Conservation (phyloP, 1,284 basidiomycete genomes). For the Marasmius sp. region DNA sequence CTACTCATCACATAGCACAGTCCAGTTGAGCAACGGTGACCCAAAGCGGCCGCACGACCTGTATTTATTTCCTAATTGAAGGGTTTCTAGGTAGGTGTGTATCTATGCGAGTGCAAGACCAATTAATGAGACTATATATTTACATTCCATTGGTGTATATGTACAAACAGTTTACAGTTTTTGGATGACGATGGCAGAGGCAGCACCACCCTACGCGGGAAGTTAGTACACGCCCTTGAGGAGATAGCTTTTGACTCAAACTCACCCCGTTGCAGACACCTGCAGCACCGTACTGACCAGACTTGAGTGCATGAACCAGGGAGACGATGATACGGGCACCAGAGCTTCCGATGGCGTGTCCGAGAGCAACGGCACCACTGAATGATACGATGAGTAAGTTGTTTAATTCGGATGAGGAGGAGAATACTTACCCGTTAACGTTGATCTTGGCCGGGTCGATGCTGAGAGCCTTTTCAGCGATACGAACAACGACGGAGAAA, state of each 20-base stretch:
- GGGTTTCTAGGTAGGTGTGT: too few species aligned
- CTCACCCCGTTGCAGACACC: slow-evolving; percentile 97
- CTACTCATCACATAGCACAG: too few species aligned
- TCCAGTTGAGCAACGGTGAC: too few species aligned
- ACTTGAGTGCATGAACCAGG: slow-evolving; percentile 87
- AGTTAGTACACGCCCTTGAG: not conserved
- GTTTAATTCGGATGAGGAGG: slow-evolving; percentile 12
- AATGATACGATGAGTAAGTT: slow-evolving; percentile 6
- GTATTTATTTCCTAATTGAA: too few species aligned
- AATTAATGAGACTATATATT: too few species aligned
- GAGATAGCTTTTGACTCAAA: slow-evolving; percentile 17
- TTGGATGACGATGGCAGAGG: slow-evolving; percentile 88
- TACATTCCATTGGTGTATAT: slow-evolving; percentile 3
- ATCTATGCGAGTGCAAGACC: too few species aligned
- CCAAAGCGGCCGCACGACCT: too few species aligned
- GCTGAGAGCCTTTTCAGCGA: slow-evolving; percentile 87
- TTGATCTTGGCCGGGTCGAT: slow-evolving; percentile 91
- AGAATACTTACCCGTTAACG: slow-evolving; percentile 71
- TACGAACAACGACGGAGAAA: slow-evolving; percentile 92
- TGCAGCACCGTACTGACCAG: slow-evolving; percentile 96
- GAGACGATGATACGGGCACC: slow-evolving; percentile 96
- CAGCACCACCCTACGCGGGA: slow-evolving; percentile 77
- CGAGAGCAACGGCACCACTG: slow-evolving; percentile 90
- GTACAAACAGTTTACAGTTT: slow-evolving; percentile 55
- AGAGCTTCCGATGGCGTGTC: slow-evolving; percentile 95